Evolutionary conservation across 2,329 filamentous ascomycete species (phyloP).

Genomic region (Colletotrichum gigasporum): DNA sequence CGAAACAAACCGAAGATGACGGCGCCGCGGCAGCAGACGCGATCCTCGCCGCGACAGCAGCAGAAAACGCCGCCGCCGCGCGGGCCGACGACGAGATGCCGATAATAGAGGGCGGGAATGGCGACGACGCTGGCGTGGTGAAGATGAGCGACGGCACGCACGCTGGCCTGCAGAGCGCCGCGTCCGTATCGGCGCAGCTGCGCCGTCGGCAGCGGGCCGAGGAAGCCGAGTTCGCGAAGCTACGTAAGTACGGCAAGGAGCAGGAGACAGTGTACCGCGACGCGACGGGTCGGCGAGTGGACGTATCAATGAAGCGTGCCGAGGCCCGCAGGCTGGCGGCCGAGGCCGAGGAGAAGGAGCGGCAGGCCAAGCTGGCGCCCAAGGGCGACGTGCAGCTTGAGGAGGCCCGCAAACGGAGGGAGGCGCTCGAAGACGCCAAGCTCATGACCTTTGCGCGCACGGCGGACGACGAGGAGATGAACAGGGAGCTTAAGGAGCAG

Average conservation of each 20-base stretch:
- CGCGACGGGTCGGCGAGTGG: constrained; percentile 92
- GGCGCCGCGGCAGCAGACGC: constrained; percentile 77
- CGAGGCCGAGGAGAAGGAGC: constrained; percentile 77
- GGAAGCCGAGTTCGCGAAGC: constrained; percentile 57
- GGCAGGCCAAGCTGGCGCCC: constrained; percentile 73
- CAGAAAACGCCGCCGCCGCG: constrained; percentile 67
- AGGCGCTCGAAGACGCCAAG: constrained; percentile 81
- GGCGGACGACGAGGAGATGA: constrained; percentile 88
- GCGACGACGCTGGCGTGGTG: constrained; percentile 55
- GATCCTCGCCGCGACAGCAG: constrained; percentile 77
- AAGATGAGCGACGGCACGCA: constrained; percentile 89
- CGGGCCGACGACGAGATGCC: constrained; percentile 60
- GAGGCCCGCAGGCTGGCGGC: constrained; percentile 74
- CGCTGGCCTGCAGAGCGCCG: constrained; percentile 87
- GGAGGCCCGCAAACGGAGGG: constrained; percentile 70
- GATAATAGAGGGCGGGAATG: constrained; percentile 52
- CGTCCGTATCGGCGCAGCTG: constrained; percentile 76
- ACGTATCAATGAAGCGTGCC: constrained; percentile 88
- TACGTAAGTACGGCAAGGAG: constrained; percentile 55
- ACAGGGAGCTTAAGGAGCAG: constrained; percentile 79
- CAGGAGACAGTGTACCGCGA: constrained; percentile 95
- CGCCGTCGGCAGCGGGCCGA: constrained; percentile 74
- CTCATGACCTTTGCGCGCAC: constrained; percentile 82
- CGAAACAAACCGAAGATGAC: constrained; percentile 42
- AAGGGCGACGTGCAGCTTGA: constrained; percentile 87